A percentile compares a stretch with the other conserved stretches of the same genome.
phyloP scores from a whole-genome alignment of 306 rosid species.

The Oemleria cerasiformis region DNA sequence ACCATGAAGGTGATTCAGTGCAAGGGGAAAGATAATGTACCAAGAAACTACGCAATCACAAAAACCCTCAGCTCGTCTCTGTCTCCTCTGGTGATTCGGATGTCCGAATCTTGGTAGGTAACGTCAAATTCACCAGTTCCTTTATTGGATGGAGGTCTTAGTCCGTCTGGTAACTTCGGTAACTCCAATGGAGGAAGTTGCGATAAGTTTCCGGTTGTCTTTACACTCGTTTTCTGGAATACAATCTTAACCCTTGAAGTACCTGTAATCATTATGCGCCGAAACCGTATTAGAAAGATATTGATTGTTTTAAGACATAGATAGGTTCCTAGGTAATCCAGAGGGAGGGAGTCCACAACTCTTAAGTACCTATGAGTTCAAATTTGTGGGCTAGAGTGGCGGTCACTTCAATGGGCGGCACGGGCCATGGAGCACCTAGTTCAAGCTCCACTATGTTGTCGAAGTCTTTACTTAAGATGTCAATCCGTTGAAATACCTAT shows the following conservation, averaged over 20 bases:
- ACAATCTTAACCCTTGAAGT: conserved; percentile 64
- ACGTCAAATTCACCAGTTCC: conserved; percentile 89
- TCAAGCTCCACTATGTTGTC: conserved; percentile 85
- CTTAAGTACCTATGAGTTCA: conserved; percentile 61
- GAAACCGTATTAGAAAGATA: background rate
- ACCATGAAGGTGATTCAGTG: background rate
- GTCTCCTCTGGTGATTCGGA: conserved; percentile 86
- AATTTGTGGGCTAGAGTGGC: conserved; percentile 97
- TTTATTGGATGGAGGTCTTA: conserved; percentile 66
- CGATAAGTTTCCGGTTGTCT: conserved; percentile 69
- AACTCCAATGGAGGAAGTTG: conserved; percentile 84
- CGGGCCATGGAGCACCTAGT: conserved; percentile 91
- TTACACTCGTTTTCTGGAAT: conserved; percentile 82
- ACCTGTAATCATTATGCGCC: conserved; percentile 39
- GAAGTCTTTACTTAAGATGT: conserved; percentile 74
- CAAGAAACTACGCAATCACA: conserved; percentile 57
- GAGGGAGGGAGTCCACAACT: background rate
- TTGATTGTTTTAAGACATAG: background rate
- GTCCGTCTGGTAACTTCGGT: conserved; percentile 74
- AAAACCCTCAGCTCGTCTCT: conserved; percentile 89
- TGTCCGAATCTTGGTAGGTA: conserved; percentile 64
- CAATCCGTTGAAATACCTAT: conserved; percentile 93
- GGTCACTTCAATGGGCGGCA: conserved; percentile 64
- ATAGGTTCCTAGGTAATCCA: background rate
- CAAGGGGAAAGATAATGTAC: conserved; percentile 6